These are phyloP conservation scores for Lasiodiplodia citricola DNA, from an alignment of 2,329 filamentous ascomycete genomes.

Conservation along the genomic window DNA sequence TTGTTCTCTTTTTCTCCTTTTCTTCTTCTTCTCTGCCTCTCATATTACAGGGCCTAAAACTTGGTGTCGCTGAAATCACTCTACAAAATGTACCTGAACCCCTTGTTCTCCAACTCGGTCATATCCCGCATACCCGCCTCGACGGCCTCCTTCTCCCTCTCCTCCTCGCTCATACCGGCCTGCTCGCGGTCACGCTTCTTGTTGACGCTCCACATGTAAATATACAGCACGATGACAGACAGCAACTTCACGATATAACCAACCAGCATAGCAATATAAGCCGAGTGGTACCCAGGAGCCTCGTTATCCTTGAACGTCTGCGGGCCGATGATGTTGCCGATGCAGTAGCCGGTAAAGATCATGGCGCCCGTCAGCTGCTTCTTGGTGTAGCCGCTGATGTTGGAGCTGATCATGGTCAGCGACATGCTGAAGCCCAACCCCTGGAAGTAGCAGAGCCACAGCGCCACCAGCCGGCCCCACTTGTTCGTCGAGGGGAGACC, in stretches of 20 bases:
- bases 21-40: no score
- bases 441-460: slow-evolving; percentile 64
- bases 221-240: slow-evolving; percentile 57
- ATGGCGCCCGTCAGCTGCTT: slow-evolving; percentile 59
- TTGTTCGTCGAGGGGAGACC: slow-evolving; percentile 57
- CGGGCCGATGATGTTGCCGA: slow-evolving; percentile 61
- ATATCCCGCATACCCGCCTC: slow-evolving; percentile 62
- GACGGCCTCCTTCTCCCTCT: slow-evolving; percentile 57
- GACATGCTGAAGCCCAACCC: slow-evolving; percentile 60
- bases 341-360: slow-evolving; percentile 60
- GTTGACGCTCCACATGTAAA: slow-evolving; percentile 62
- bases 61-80: no score
- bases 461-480: slow-evolving; percentile 62
- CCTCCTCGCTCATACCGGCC: slow-evolving; percentile 37
- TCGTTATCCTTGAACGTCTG: slow-evolving; percentile 59
- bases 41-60: no score
- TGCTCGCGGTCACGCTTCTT: slow-evolving; percentile 59
- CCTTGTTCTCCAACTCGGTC: slow-evolving; percentile 62
- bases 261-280: slow-evolving; percentile 61
- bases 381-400: slow-evolving; percentile 62
- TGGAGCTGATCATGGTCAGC: slow-evolving; percentile 59
- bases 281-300: slow-evolving; percentile 56
- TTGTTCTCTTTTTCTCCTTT: neutral
- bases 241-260: slow-evolving; percentile 61
- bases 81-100: slow-evolving; percentile 58